Evolutionary conservation across 2,329 filamentous ascomycete species (phyloP).

Genomic region (Clarireedia hainanense): DNA sequence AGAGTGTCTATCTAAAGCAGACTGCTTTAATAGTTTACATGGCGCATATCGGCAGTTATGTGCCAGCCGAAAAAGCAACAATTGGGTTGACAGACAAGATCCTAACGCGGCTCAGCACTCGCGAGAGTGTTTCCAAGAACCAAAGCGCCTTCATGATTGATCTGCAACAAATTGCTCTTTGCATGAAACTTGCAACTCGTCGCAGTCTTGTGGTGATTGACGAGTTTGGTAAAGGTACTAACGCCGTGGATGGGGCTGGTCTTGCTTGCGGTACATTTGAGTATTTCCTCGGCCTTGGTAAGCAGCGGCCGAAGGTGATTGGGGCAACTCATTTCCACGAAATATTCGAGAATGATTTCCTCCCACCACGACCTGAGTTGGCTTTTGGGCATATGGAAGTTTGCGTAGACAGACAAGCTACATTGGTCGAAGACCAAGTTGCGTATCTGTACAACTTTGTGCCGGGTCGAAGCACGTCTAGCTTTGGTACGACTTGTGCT

Average conservation of each 20-base stretch:
- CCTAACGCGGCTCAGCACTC: slow-evolving; percentile 73
- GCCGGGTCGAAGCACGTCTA: slow-evolving; percentile 64
- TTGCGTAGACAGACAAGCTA: slow-evolving; percentile 44
- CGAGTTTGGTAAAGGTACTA: slow-evolving; percentile 71
- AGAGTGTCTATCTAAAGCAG: slow-evolving; percentile 93
- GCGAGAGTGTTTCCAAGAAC: slow-evolving; percentile 50
- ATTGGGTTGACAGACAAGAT: slow-evolving; percentile 92
- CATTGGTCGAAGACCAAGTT: slow-evolving; percentile 51
- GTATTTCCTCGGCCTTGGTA: slow-evolving; percentile 43
- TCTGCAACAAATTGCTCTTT: slow-evolving; percentile 75
- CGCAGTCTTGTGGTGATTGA: slow-evolving; percentile 83
- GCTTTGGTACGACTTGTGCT: slow-evolving; percentile 81
- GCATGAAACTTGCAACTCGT: slow-evolving; percentile 64
- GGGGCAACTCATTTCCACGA: slow-evolving; percentile 61
- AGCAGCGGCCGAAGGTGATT: slow-evolving; percentile 47
- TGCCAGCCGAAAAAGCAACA: slow-evolving; percentile 67
- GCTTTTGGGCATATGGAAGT: slow-evolving; percentile 67
- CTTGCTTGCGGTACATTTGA: slow-evolving; percentile 49
- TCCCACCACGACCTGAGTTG: slow-evolving; percentile 44
- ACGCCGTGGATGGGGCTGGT: slow-evolving; percentile 48
- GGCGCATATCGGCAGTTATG: slow-evolving; percentile 86
- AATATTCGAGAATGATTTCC: slow-evolving; percentile 58
- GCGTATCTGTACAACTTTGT: slow-evolving; percentile 67
- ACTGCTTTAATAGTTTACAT: slow-evolving; percentile 85
- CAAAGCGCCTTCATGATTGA: slow-evolving; percentile 68